A percentile compares a stretch with the other conserved stretches of the same genome.
These are phyloP conservation scores for Clohesyomyces aquaticus DNA, from an alignment of 495 filamentous ascomycete genomes.

Conservation along the genomic window DNA sequence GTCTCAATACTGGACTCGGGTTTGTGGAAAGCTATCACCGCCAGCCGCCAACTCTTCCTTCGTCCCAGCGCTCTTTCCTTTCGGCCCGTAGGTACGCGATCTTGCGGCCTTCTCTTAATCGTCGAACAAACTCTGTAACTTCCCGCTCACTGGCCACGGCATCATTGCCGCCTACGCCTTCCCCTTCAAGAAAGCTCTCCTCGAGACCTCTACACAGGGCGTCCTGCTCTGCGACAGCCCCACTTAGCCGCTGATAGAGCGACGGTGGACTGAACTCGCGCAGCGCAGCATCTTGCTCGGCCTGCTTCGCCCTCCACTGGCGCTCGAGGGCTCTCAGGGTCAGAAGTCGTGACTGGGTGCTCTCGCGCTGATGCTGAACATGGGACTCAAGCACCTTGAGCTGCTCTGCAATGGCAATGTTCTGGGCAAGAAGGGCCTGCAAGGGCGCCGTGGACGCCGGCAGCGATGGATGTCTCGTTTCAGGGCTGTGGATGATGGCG, in stretches of 20 bases:
- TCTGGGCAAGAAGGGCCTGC: constrained; percentile 64
- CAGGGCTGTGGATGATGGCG: constrained; percentile 56
- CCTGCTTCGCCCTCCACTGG: constrained; percentile 86
- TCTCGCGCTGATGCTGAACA: constrained; percentile 64
- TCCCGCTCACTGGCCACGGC: constrained; percentile 71
- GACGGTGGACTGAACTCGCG: constrained; percentile 81
- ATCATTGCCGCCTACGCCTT: constrained; percentile 53
- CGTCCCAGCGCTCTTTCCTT: constrained; percentile 89
- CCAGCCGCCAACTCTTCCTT: constrained; percentile 92
- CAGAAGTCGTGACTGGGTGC: constrained; percentile 78
- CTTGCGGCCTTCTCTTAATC: constrained; percentile 76
- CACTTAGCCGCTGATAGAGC: constrained; percentile 77
- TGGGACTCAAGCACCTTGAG: constrained; percentile 61
- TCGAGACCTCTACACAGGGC: constrained; percentile 78
- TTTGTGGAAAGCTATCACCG: constrained; percentile 58
- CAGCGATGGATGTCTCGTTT: constrained; percentile 68
- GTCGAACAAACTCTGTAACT: constrained; percentile 77
- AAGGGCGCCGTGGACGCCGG: constrained; percentile 59
- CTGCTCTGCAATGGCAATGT: constrained; percentile 67
- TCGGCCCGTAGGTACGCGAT: constrained; percentile 75
- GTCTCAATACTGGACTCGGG: neutral
- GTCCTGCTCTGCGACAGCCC: constrained; percentile 79
- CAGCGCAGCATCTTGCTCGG: constrained; percentile 82
- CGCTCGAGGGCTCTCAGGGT: constrained; percentile 82
- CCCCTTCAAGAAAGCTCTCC: constrained; percentile 81